Conservation (phyloP, 2,329 filamentous ascomycete species). For the Pseudocercospora fuligena region DNA sequence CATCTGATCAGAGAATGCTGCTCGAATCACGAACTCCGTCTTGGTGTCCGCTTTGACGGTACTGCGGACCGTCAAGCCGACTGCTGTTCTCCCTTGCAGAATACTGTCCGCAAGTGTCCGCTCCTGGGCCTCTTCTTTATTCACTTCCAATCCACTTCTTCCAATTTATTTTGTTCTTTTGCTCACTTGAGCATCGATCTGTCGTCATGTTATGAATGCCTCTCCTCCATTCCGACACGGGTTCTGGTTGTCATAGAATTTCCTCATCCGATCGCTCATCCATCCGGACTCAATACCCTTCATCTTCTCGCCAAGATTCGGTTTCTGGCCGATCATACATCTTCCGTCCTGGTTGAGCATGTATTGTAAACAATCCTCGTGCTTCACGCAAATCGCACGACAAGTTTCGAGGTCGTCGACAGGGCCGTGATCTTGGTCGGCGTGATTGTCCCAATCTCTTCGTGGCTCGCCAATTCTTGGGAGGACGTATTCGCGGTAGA, state of each 20-base stretch:
- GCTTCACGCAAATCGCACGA: constrained; percentile 24
- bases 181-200: not conserved
- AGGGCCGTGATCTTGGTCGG: constrained; percentile 23
- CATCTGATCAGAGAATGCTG: not conserved
- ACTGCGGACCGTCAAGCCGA: not conserved
- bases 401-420: constrained; percentile 29
- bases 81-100: not conserved
- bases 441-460: constrained; percentile 35
- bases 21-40: not conserved
- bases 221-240: constrained; percentile 2
- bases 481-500: constrained; percentile 31
- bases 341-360: constrained; percentile 19
- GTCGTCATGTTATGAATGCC: not conserved
- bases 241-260: not conserved
- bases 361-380: constrained; percentile 32
- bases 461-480: constrained; percentile 27
- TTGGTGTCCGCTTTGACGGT: not conserved
- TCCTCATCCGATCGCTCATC: constrained; percentile 13
- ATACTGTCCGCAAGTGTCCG: not conserved
- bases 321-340: constrained; percentile 22
- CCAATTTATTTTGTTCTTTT: not conserved
- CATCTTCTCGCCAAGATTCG: constrained; percentile 27
- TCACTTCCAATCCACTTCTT: not conserved
- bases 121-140: not conserved
- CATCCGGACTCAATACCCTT: constrained; percentile 32